Evolutionary conservation across 2,329 filamentous ascomycete genomes (phyloP), one percentile per base, ranked within the genome.

Genomic region (Stachybotrys chlorohalonatus): DNA sequence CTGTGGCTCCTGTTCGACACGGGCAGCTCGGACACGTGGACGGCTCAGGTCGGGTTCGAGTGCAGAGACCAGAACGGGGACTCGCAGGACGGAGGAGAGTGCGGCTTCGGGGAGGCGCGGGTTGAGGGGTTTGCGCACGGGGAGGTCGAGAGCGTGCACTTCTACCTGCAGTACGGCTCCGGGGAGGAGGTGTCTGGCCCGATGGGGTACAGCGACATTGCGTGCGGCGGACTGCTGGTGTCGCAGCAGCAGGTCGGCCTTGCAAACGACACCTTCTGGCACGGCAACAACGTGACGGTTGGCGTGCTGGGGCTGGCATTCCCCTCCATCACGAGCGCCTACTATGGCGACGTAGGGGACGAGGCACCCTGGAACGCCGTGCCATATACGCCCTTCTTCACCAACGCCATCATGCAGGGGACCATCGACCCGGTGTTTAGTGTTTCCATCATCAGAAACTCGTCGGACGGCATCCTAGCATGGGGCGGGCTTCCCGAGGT

Each of bases 11-110:
- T 78, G 11, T 67, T 81, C 50, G 77, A 80, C 59, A 79, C 77
- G 0, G 77, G 75, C 30, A 79, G 76, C 60, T 73, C 76, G 24
- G 78, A 81, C 57, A 80, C 77, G 1, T 81, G 77, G 77, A 70
- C 73, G 2, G 70, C 71, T 39, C 66, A 67, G 11, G 62, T 61
- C 1, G 67, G 69, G 32, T 78, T 78, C 57, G 61, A 64, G 48
- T 81, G 78, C 58, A 62, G 71, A 42, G 70, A 73, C 55, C 62
- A 58, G n/a, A 55, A 59, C 0, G 72, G 73, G 15, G 58, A 62
- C 7, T 55, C 62, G 7, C 63, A 66, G 30, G 59, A 66, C 1
- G 66, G 69, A 42, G 56, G 59, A 1, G 56, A 61, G 1, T 79
- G 76, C 58, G 65, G 64, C 3, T 77, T 80, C 52, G 76, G 77